Evolutionary conservation across 1,139 yeast species (phyloP).

Genomic region (Yamadazyma sp.): DNA sequence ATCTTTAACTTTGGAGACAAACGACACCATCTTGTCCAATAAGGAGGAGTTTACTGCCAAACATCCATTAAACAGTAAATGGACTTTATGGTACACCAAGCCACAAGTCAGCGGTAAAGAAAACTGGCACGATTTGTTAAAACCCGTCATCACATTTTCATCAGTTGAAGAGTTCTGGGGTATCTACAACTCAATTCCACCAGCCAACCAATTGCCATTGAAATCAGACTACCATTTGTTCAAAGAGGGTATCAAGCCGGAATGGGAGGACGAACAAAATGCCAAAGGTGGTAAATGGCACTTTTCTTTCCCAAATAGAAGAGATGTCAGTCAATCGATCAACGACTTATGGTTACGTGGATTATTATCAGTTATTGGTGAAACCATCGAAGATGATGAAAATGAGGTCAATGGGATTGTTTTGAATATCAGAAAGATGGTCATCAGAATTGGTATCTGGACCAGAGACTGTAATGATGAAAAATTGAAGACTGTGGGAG

Average conservation of each 20-base stretch:
- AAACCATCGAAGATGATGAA: constrained; percentile 87
- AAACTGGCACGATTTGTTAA: constrained; percentile 90
- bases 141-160: constrained; percentile 88
- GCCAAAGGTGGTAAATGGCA: constrained; percentile 94
- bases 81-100: constrained; percentile 98
- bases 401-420: constrained; percentile 95
- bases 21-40: constrained; percentile 61
- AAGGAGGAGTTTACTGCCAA: constrained; percentile 74
- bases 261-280: constrained; percentile 95
- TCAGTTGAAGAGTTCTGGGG: constrained; percentile 99
- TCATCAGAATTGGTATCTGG: constrained; percentile 89
- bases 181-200: constrained; percentile 89
- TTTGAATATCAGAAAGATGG: constrained; percentile 81
- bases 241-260: constrained; percentile 93
- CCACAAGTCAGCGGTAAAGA: constrained; percentile 79
- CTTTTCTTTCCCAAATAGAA: constrained; percentile 66
- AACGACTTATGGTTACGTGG: constrained; percentile 95
- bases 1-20: constrained; percentile 50
- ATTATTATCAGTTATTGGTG: constrained; percentile 90
- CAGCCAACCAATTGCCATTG: constrained; percentile 85
- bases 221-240: constrained; percentile 95
- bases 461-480: constrained; percentile 76
- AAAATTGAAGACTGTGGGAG: constrained; percentile 70
- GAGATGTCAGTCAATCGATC: constrained; percentile 59
- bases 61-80: constrained; percentile 88